Base-by-base conservation (phyloP, 75 land plant species). In the Azolla pinnata region DNA sequence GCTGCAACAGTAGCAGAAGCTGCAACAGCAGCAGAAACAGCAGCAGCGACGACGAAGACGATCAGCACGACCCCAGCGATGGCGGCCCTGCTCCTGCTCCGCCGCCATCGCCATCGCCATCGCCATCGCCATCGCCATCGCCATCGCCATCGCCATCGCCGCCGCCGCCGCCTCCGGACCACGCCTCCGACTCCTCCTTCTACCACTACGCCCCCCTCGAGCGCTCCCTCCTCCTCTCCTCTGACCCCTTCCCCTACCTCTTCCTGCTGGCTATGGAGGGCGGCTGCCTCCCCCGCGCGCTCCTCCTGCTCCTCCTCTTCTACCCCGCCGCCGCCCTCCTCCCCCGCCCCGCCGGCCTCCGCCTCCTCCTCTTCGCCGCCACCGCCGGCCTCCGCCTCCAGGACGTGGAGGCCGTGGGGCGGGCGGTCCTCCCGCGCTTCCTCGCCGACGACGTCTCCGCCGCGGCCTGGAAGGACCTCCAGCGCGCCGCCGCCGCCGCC, bases 251-350 rank as follows among this genome's bases (percentile, higher is more conserved):
- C n/a, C 63, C 63, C 31, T 61, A 61, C 26, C 27, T 61, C 53
- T 61, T 61, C 9, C 52, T 61, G 2, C 29, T 61, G 26, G 63
- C 63, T 14, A 34, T 61, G 44, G 63, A 61, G n/a, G 63, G 55
- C 2, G 63, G 63, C 14, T 44, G 63, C 63, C 23, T 61, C 1
- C 10, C 45, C 23, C 63, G 63, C 2, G 63, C 63, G n/a, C 23
- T 61, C 44, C 23, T 23, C 21, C 23, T 44, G 26, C 1, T 61
- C 14, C 29, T 61, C 3, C 51, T 42, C 1, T 40, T 12, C 17
- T 56, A 56, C 31, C 63, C 63, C 17, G 4, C 45, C 8, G 23
- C 20, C 20, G 20, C 28, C 28, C 27, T 54, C 4, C 32, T 54
- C 28, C 4, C 20, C 24, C 20, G 27, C 7, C n/a, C 20, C 2